phyloP scores from a whole-genome alignment of 306 rosid species.

The Castanopsis chinensis region DNA sequence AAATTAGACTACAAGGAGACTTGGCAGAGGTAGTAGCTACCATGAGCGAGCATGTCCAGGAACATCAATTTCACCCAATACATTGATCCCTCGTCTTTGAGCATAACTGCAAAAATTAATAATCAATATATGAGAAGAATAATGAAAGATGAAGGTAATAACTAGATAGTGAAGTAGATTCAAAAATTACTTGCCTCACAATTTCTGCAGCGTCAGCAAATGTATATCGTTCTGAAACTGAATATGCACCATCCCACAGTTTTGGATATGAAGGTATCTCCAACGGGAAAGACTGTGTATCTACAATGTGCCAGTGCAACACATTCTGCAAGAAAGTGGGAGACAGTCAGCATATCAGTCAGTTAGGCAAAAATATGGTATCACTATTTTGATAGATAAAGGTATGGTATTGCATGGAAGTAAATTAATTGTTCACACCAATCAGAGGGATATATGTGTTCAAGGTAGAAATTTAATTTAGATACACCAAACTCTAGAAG shows the following conservation, averaged over 20 bases:
- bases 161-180: neutral
- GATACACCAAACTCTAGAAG: neutral
- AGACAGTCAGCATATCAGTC: neutral
- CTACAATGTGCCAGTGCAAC: slow-evolving; percentile 52
- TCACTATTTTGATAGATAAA: neutral
- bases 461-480: neutral
- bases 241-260: slow-evolving; percentile 46
- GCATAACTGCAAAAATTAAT: slow-evolving; percentile 26
- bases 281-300: slow-evolving; percentile 42
- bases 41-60: slow-evolving; percentile 46
- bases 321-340: slow-evolving; percentile 34
- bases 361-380: neutral
- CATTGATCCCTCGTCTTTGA: slow-evolving; percentile 37
- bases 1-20: neutral
- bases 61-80: slow-evolving; percentile 46
- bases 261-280: slow-evolving; percentile 50
- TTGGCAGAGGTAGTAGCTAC: slow-evolving; percentile 8
- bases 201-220: slow-evolving; percentile 35
- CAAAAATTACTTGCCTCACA: slow-evolving; percentile 30
- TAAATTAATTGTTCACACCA: neutral
- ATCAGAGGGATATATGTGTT: neutral
- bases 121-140: neutral
- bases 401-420: neutral
- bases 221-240: slow-evolving; percentile 37
- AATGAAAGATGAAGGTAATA: neutral